These are phyloP conservation scores for Russula brevipes DNA, from an alignment of 768 basidiomycete species.

Conservation along the genomic window DNA sequence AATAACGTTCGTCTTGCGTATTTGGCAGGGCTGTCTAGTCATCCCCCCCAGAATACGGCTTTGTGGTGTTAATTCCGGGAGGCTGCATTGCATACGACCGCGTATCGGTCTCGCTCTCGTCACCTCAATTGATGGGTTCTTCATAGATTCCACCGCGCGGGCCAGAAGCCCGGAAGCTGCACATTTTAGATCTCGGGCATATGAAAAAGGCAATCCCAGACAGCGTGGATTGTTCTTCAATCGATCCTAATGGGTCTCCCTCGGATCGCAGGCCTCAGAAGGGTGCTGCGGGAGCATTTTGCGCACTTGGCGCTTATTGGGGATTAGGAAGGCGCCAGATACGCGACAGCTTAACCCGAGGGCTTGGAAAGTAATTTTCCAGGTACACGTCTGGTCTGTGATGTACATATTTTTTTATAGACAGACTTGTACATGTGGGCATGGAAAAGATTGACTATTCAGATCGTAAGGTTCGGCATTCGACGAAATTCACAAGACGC, in stretches of 20 bases:
- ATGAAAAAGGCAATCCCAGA: not conserved
- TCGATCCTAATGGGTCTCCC: not conserved
- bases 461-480: constrained; percentile 16
- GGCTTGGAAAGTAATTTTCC: constrained; percentile 8
- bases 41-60: not conserved
- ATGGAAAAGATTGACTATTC: constrained; percentile 14
- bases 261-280: not conserved
- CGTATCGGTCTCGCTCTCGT: not conserved
- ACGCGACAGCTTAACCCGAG: not conserved
- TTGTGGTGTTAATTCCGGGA: not conserved
- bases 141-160: not conserved
- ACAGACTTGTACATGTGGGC: not conserved
- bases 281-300: not conserved
- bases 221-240: not conserved
- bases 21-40: not conserved
- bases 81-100: not conserved
- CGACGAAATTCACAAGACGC: constrained; percentile 12
- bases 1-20: not conserved
- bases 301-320: not conserved
- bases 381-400: not conserved
- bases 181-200: not conserved
- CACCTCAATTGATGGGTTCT: not conserved
- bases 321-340: not conserved
- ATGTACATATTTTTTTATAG: not conserved
- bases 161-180: not conserved